Percentiles rank a stretch among this genome's conserved stretches.
These are phyloP conservation scores for Leishmania lainsoni DNA, from an alignment of 208 protist genomes.

Conservation along the genomic window DNA sequence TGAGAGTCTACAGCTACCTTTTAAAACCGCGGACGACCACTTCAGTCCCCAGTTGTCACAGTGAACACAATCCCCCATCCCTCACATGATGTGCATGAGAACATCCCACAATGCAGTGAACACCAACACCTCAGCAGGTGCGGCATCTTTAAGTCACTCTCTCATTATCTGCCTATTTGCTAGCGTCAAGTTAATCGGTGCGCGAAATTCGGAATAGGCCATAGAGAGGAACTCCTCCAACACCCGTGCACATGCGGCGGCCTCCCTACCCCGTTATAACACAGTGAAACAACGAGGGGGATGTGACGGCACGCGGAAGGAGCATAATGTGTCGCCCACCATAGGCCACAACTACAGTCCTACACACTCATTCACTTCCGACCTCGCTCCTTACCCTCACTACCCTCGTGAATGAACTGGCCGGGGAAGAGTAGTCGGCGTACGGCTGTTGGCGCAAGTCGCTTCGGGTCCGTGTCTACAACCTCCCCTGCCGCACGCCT, in stretches of 20 bases:
- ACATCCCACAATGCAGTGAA: neutral
- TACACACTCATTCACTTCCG: neutral
- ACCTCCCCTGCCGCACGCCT: conserved; percentile 45
- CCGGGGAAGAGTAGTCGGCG: conserved; percentile 71
- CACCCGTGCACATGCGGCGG: neutral
- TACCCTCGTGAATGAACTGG: conserved; percentile 62
- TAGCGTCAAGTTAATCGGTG: neutral
- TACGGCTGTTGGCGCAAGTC: conserved; percentile 70
- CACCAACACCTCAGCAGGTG: neutral
- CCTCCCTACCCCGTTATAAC: neutral
- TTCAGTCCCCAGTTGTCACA: neutral
- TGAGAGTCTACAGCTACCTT: neutral
- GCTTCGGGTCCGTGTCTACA: conserved; percentile 79
- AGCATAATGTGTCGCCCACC: neutral
- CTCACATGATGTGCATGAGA: neutral
- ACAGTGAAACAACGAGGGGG: neutral
- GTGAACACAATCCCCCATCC: neutral
- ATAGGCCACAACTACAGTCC: no score
- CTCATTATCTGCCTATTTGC: neutral
- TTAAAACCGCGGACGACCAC: neutral
- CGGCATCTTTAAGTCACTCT: neutral
- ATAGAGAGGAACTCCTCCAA: neutral
- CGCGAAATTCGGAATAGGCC: neutral
- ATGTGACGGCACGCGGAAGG: neutral
- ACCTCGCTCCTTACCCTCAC: neutral